Conservation (phyloP, 352 stramenopile genomes). For the Globisporangium cystogenes region DNA sequence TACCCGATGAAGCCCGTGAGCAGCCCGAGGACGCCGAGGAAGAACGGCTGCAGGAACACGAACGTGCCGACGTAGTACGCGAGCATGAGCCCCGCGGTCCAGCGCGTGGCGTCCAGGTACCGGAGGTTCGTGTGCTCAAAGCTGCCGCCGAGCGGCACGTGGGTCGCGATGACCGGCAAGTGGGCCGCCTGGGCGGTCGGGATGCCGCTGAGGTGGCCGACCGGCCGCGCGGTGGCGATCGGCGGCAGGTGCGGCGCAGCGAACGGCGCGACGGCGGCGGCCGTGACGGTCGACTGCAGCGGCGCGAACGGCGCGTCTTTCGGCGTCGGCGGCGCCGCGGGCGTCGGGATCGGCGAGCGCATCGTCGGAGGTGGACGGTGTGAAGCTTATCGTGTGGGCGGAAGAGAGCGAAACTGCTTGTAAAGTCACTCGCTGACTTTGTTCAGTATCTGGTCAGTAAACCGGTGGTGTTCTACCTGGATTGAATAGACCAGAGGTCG, state of each 20-base stretch:
- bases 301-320: constrained; percentile 8
- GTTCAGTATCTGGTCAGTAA: too few relatives aligned
- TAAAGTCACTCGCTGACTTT: too few relatives aligned
- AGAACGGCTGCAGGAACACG: constrained; percentile 70
- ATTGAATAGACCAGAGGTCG: too few relatives aligned
- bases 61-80: constrained; percentile 65
- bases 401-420: too few relatives aligned
- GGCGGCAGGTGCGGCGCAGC: constrained; percentile 21
- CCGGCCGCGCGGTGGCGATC: constrained; percentile 35
- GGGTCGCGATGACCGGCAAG: constrained; percentile 28
- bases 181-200: constrained; percentile 29
- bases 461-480: too few relatives aligned
- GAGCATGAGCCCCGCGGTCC: constrained; percentile 55
- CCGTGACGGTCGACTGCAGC: not conserved
- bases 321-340: constrained; percentile 2
- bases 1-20: constrained; percentile 63
- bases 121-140: constrained; percentile 45
- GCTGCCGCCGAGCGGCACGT: constrained; percentile 17
- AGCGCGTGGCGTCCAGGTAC: constrained; percentile 56
- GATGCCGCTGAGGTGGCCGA: constrained; percentile 24
- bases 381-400: too few relatives aligned
- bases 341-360: not conserved
- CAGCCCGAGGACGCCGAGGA: constrained; percentile 50
- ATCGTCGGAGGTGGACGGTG: too few relatives aligned
- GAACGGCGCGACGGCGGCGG: constrained; percentile 24